Evolutionary conservation across 2,329 filamentous ascomycete species (phyloP).

Genomic region (Alternaria postmessia): DNA sequence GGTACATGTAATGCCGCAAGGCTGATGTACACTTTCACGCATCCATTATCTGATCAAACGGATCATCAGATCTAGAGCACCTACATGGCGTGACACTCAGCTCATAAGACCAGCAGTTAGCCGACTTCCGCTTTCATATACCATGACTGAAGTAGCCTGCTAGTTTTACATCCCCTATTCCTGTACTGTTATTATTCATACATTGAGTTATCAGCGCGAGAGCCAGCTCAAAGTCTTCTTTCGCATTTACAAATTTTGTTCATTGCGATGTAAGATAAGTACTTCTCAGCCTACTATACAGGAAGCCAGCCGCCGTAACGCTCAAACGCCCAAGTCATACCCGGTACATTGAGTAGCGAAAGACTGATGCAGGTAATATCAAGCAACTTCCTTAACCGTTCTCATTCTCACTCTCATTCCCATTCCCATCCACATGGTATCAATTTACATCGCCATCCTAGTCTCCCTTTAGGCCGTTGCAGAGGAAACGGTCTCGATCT

Average conservation of each 20-base stretch:
- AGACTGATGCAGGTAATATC: slow-evolving; percentile 14
- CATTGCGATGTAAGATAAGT: slow-evolving; percentile 10
- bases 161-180: not conserved
- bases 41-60: slow-evolving; percentile 7
- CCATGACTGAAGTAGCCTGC: not conserved
- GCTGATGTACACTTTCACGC: not conserved
- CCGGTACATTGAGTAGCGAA: slow-evolving; percentile 18
- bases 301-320: slow-evolving; percentile 15
- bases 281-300: slow-evolving; percentile 14
- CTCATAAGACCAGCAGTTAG: slow-evolving; percentile 19
- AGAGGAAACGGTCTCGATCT: slow-evolving; percentile 62
- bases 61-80: slow-evolving; percentile 4
- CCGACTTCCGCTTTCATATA: not conserved
- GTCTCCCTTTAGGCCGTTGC: slow-evolving; percentile 45
- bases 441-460: slow-evolving; percentile 29
- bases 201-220: not conserved
- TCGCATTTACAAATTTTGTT: slow-evolving; percentile 14
- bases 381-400: not conserved
- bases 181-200: not conserved
- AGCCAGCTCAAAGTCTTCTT: not conserved
- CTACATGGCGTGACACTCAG: slow-evolving; percentile 41
- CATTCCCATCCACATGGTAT: slow-evolving; percentile 22
- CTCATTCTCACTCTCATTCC: not conserved
- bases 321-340: slow-evolving; percentile 22
- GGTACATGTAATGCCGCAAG: not conserved